These are phyloP conservation scores for Achaetomiella virescens DNA, from an alignment of 495 filamentous ascomycete genomes.

Conservation along the genomic window DNA sequence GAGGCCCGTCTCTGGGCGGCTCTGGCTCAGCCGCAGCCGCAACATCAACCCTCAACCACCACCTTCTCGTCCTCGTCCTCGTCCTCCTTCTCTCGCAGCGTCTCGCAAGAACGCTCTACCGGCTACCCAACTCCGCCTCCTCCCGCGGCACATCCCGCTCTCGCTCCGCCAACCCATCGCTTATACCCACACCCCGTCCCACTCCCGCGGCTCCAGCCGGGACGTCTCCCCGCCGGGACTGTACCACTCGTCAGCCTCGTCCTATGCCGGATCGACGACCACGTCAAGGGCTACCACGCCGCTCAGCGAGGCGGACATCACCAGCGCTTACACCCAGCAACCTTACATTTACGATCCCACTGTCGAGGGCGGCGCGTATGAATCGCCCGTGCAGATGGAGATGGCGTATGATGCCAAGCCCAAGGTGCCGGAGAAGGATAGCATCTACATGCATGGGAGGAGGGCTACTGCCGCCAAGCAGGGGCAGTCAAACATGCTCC, in stretches of 20 bases:
- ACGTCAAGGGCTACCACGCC: constrained; percentile 43
- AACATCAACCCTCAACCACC: not conserved
- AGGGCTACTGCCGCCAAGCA: constrained; percentile 9
- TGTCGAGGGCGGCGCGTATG: constrained; percentile 18
- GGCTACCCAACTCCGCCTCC: constrained; percentile 33
- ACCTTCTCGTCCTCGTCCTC: not conserved
- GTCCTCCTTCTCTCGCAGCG: no score
- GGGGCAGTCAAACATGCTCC: constrained; percentile 21
- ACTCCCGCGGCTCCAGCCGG: constrained; percentile 26
- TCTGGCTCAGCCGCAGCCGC: constrained; percentile 1
- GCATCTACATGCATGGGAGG: constrained; percentile 10
- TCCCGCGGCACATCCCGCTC: constrained; percentile 37
- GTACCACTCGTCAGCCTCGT: constrained; percentile 34
- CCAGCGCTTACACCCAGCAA: constrained; percentile 11
- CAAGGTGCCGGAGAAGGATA: constrained; percentile 25
- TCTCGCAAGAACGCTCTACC: no score
- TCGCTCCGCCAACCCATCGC: constrained; percentile 7
- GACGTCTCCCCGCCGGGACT: constrained; percentile 38
- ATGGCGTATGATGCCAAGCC: constrained; percentile 18
- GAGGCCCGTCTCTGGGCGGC: constrained; percentile 17
- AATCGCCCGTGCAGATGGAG: constrained; percentile 36
- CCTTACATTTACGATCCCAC: constrained; percentile 28
- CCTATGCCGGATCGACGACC: constrained; percentile 34
- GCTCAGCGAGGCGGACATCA: constrained; percentile 28
- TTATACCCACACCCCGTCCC: constrained; percentile 18